Conservation (phyloP, 148 eudicot genomes). For the Nepenthes mirabilis region DNA sequence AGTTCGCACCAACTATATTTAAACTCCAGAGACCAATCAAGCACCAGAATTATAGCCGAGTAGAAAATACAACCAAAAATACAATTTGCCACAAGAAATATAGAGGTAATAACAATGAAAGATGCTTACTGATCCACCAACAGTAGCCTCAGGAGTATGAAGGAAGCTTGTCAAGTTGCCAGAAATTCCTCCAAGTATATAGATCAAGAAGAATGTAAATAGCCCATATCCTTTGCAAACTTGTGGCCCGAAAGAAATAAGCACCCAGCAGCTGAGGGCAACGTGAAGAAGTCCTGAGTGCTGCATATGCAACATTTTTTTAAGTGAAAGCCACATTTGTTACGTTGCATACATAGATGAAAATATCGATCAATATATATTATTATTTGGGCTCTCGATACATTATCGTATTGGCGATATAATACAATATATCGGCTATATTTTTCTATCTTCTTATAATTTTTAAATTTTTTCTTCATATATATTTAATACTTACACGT, state of each 20-base stretch:
- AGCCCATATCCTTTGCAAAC: conserved; percentile 63
- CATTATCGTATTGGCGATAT: too few species aligned
- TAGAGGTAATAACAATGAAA: not conserved
- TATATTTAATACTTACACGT: too few species aligned
- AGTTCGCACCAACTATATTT: too few species aligned
- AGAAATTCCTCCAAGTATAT: conserved; percentile 68
- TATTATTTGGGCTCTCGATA: too few species aligned
- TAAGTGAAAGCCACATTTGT: not conserved
- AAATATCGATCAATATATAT: not conserved
- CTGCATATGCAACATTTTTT: conserved; percentile 20
- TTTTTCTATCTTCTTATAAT: too few species aligned
- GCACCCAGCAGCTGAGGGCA: conserved; percentile 55
- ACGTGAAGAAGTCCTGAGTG: conserved; percentile 60
- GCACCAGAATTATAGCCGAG: not conserved
- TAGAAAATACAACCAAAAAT: not conserved
- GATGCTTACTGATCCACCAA: conserved; percentile 70
- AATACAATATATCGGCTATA: too few species aligned
- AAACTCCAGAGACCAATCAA: too few species aligned
- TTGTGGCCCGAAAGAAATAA: conserved; percentile 58
- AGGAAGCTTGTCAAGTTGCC: conserved; percentile 74
- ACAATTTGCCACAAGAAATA: not conserved
- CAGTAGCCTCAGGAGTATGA: conserved; percentile 70
- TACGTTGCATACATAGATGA: not conserved
- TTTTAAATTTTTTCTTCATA: too few species aligned
- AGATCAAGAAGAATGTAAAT: conserved; percentile 63